Evolutionary conservation across 179 eudicot genomes (phyloP), one percentile per base, ranked within the genome.

Genomic region (Nepenthes alata): DNA sequence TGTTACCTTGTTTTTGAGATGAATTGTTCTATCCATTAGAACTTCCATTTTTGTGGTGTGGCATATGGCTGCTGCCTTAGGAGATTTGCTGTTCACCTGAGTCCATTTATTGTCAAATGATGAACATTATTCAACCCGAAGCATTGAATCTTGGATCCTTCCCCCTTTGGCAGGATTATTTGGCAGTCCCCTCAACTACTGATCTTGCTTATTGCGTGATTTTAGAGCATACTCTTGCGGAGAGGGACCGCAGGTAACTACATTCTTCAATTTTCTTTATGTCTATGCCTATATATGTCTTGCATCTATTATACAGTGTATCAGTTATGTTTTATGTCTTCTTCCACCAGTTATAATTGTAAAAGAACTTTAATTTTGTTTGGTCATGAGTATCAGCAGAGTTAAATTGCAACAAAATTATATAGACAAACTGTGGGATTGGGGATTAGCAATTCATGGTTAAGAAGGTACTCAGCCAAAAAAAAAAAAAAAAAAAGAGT

Each of bases 151-250:
- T 59, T 51, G 45, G 25, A 37, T 62, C 11, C 57, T 57, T 36
- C 64, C 47, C 13, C 59, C 47, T 61, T 62, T 86, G 67, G 71
- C 93, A 93, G 98, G 97, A 93, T 75, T 93, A 89, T 71, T 74
- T 93, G 79, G 89, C 98, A 35, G 64, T 80, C 59, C 78, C 78
- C 25, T 64, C 83, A 6, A 87, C 96, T 37, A 85, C 86, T 60
- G 98, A 93, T 72, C 70, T 93, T 75, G 98, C 98, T 13, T 93
- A 93, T 68, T 75, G 78, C 74, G 85, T 89, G 60, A 81, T 93
- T 63, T 65, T 93, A 71, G 98, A 93, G 62, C 97, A 89, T 71
- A 87, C 97, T 39, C 90, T 93, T 71, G 96, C 98, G 12, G 98
- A 93, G 80, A 79, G 93, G 75, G 98, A 91, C 56, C 96, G 98